Conservation (phyloP, 345 rosid species). For the Eucalyptus victrix region DNA sequence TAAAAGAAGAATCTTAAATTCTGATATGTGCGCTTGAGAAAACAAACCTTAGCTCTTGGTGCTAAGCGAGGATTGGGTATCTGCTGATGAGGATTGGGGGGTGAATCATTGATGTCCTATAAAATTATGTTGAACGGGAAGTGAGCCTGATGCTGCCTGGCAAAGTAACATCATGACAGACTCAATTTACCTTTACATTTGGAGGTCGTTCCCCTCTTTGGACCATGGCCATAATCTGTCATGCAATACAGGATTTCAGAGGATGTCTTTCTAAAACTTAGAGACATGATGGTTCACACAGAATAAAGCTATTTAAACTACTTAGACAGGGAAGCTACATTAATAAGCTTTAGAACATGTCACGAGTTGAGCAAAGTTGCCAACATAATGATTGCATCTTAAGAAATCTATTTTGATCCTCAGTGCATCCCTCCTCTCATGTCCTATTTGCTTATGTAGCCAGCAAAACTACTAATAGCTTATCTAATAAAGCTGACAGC, state of each 20-base stretch:
- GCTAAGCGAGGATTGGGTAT: constrained; percentile 57
- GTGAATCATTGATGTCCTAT: constrained; percentile 87
- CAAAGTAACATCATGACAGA: not conserved
- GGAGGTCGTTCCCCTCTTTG: constrained; percentile 96
- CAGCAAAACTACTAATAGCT: not conserved
- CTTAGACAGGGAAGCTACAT: not conserved
- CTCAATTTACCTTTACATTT: constrained; percentile 55
- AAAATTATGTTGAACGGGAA: constrained; percentile 2
- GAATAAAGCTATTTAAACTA: not conserved
- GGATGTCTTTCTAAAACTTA: not conserved
- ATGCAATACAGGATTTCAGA: not conserved
- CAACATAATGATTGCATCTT: not conserved
- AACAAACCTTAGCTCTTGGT: constrained; percentile 79
- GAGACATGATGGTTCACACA: not conserved
- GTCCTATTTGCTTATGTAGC: not conserved
- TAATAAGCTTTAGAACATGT: not conserved
- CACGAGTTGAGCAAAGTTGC: not conserved
- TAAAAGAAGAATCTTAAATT: not conserved
- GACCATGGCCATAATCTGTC: constrained; percentile 90
- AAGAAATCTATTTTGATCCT: not conserved
- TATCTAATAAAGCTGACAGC: not conserved
- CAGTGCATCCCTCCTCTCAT: not conserved
- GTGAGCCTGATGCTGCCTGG: not conserved
- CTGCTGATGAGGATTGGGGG: constrained; percentile 78
- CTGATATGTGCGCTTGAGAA: not conserved